Base-by-base conservation (phyloP, 805 yeast species). In the Wickerhamomyces bovis region DNA sequence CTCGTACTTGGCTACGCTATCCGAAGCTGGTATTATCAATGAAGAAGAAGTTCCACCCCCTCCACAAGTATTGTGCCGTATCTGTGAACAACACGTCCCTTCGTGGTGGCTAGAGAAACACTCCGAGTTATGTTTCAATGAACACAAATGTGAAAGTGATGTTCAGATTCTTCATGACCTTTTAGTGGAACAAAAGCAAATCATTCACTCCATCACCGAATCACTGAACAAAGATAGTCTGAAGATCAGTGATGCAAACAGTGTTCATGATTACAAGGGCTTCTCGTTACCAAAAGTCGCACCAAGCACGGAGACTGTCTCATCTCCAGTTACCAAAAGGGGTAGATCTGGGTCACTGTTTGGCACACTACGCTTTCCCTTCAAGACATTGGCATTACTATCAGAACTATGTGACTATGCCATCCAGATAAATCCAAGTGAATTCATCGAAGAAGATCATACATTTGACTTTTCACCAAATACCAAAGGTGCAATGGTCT, bases 41-140 rank as follows among this genome's bases (percentile, higher is more conserved):
- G 85, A 81, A 56, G 72, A 67, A 11, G 70, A 73, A 48, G 73
- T 88, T 0, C 95, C 96, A 0, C 75, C 80, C n/a, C 97, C 96
- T 1, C 82, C 83, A 21, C 75, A 81, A 47, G 89, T 86, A 33
- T 68, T 94, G 28, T 94, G 99, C 64, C 76, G 97, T 42, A 89
- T 94, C 23, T 94, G 99, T 66, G 99, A 94, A 60, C 80, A 81
- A 26, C 77, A 77, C 42, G 81, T 89, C n/a, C 97, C 96, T 4
- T 85, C 89, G 4, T 94, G 99, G 99, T 94, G 95, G 85, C 71
- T 94, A 36, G 99, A 92, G 56, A 76, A 83, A 43, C 99, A 94
- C 65, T 83, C 92, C 1, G 94, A 89, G 58, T 68, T 86, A 41
- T 94, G 99, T 57, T 71, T 86, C 25, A 77, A 87, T 31, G 97